phyloP scores from a whole-genome alignment of 345 rosid genomes.

The Hibiscus syriacus region DNA sequence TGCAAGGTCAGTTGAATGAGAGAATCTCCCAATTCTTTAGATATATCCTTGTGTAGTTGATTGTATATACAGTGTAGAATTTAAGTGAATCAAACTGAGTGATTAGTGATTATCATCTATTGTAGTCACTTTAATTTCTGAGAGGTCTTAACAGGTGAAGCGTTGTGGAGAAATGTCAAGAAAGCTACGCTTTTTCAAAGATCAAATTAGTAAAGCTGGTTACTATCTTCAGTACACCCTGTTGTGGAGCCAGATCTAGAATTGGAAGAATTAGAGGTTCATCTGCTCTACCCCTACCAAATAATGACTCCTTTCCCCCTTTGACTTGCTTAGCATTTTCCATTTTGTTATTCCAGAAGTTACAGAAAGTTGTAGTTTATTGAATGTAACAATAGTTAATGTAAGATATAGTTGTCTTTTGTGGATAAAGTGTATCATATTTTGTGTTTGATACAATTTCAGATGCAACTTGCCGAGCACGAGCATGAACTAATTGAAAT shows the following conservation, averaged over 20 bases:
- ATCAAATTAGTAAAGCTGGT: constrained; percentile 88
- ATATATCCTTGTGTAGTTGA: neutral
- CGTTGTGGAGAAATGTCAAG: constrained; percentile 97
- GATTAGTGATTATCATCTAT: neutral
- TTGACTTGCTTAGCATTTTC: constrained; percentile 6
- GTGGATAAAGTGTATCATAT: constrained; percentile 11
- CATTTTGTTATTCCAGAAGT: neutral
- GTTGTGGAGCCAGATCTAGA: constrained; percentile 67
- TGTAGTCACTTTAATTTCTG: constrained; percentile 19
- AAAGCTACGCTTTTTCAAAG: constrained; percentile 78
- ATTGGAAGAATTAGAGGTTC: constrained; percentile 87
- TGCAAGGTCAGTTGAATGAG: constrained; percentile 1
- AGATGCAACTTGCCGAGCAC: constrained; percentile 84
- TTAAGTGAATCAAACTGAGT: neutral
- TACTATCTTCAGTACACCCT: constrained; percentile 51
- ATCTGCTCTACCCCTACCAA: constrained; percentile 5
- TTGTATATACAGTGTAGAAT: neutral
- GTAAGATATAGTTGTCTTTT: neutral
- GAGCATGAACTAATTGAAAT: constrained; percentile 87
- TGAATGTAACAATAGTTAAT: neutral
- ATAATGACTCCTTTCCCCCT: neutral
- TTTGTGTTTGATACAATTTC: constrained; percentile 20
- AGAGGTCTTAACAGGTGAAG: constrained; percentile 56
- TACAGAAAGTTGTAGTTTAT: neutral
- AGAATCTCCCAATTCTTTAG: neutral